Evolutionary conservation across 805 yeast genomes (phyloP), one percentile per base, ranked within the genome.

Genomic region (Saccharomyces mikatae): DNA sequence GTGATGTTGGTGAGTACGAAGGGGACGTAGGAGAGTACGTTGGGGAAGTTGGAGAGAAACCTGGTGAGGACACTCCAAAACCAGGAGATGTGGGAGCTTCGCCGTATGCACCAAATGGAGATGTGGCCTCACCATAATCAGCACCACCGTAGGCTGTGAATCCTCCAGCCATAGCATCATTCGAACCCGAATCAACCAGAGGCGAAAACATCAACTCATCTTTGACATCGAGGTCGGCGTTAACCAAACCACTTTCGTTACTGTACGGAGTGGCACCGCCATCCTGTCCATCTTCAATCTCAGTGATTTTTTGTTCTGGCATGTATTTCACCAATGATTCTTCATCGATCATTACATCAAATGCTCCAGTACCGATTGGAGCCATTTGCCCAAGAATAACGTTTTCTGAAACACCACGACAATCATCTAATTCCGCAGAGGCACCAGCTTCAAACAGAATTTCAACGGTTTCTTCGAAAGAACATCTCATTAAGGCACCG

Each of bases 401-500:
- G 69, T 94, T 94, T 72, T 94, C 97, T 41, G 99, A 94, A 57
- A 94, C 96, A 79, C 99, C 99, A 62, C 90, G 88, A 74, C 99
- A 94, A 62, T 94, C 97, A 74, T 94, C 99, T 54, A 94, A 76
- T 69, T 94, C 99, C 21, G 98, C 99, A 47, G 95, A 83, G 4
- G 98, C 96, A 71, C 97, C 99, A 21, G 99, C 99, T 68, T 94
- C 99, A 64, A 94, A 82, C 70, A 94, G 76, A 66, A 94, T 94
- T 75, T 94, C 99, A 46, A 94, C 99, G 6, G 99, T 94, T 73
- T 94, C 99, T 75, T 94, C 99, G 77, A 94, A 94, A 47, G 99
- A 92, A 77, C 97, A 94, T 74, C 99, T 84, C 99, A 94, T 94
- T 68, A 94, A 80, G 1, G 99, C 99, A 74, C 99, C 99, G 30